Base-by-base conservation (phyloP, 2,329 filamentous ascomycete genomes). In the Penicillium vulpinum region DNA sequence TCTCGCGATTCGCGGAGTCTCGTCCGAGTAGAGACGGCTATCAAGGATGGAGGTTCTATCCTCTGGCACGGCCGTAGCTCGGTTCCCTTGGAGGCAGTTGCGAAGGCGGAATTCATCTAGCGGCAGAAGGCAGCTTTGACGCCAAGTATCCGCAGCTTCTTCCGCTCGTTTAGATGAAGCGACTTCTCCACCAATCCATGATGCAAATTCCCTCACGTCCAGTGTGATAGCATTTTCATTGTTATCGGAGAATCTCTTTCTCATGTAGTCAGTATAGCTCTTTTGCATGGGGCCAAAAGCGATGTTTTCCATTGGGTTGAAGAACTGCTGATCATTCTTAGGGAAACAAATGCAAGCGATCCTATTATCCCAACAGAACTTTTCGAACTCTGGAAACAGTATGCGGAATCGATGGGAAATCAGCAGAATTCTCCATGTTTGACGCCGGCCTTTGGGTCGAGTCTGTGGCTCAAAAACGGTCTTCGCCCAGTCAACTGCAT, bases 401-500 rank as follows among this genome's bases (percentile, higher is more conserved):
- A 51, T 28, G 6, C 49, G 21, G 13, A 44, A 51, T 15, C 49
- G 38, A 4, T 43, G 28, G 26, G 49, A 51, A n/a, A 51, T 18
- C 18, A 51, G 6, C 4, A 51, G 49, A 8, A 51, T 43, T 18
- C 49, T 51, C 49, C 28, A 51, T 13, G 5, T 0, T 15, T 28
- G 11, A 28, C 22, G 22, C 10, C 46, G 46, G 26, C 21, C 29
- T 18, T n/a, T 18, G 24, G 49, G 49, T 10, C 49, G 18, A 13
- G 49, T 51, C 38, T 31, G 28, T n/a, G 49, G 38, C 16, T 51
- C 38, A 5, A 51, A 51, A 15, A 35, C 26, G 2, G 9, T 44
- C 21, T 43, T 51, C 13, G 44, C 2, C 38, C 49, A 51, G 21
- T 51, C 49, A 13, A 51, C 16, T 26, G 49, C 28, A 51, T 51